phyloP scores from a whole-genome alignment of 495 filamentous ascomycete species.

The Peziza echinospora region DNA sequence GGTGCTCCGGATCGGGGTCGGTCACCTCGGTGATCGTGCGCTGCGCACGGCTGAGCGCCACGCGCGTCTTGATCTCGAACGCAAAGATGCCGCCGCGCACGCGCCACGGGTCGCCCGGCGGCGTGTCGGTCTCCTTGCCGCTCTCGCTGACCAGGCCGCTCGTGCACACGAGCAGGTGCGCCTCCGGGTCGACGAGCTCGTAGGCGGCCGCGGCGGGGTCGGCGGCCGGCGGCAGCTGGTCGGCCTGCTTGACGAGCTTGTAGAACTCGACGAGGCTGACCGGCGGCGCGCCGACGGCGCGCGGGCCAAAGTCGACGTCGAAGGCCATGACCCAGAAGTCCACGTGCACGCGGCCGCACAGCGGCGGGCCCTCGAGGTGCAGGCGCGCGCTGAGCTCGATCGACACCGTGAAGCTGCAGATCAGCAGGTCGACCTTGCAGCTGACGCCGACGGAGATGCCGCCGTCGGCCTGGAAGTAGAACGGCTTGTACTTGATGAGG shows the following conservation, averaged over 20 bases:
- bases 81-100: slow-evolving; percentile 4
- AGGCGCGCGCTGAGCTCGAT: slow-evolving; percentile 23
- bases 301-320: slow-evolving; percentile 25
- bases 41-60: background rate
- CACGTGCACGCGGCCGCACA: slow-evolving; percentile 23
- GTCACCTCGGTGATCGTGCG: background rate
- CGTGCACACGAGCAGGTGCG: slow-evolving; percentile 4
- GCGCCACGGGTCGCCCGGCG: background rate
- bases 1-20: background rate
- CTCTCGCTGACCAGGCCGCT: slow-evolving; percentile 1
- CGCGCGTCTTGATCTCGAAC: background rate
- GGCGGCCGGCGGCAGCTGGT: background rate
- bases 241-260: slow-evolving; percentile 4
- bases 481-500: slow-evolving; percentile 31
- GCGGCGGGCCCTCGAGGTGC: slow-evolving; percentile 22
- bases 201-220: background rate
- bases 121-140: background rate
- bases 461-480: slow-evolving; percentile 24
- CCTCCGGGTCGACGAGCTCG: background rate
- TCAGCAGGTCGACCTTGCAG: slow-evolving; percentile 21
- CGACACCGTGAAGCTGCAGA: slow-evolving; percentile 20
- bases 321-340: slow-evolving; percentile 27
- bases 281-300: background rate
- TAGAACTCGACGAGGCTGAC: slow-evolving; percentile 8
- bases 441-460: slow-evolving; percentile 23